A percentile compares a stretch with the other conserved stretches of the same genome.
Conservation (phyloP, 768 basidiomycete species). For the Royoungia palumana region DNA sequence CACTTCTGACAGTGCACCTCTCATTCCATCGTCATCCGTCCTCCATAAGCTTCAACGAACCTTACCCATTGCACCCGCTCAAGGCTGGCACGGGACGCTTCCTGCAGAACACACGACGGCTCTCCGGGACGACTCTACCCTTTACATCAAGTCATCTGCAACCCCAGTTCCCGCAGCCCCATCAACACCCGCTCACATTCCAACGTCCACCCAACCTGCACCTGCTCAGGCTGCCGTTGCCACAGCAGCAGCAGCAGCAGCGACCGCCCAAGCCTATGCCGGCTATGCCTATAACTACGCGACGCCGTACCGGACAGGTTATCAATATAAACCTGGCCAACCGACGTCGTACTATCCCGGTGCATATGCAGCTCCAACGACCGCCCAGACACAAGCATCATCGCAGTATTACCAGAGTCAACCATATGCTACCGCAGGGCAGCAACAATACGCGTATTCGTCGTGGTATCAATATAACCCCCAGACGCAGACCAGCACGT, state of each 20-base stretch:
- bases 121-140: conserved; percentile 71
- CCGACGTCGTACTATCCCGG: conserved; percentile 32
- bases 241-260: conserved; percentile 25
- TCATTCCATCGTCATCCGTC: conserved; percentile 60
- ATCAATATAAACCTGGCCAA: conserved; percentile 39
- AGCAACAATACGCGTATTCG: conserved; percentile 41
- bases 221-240: conserved; percentile 23
- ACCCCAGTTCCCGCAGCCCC: conserved; percentile 33
- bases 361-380: conserved; percentile 24
- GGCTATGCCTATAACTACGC: conserved; percentile 38
- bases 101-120: conserved; percentile 54
- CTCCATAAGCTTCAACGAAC: conserved; percentile 73
- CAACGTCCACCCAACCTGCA: conserved; percentile 29
- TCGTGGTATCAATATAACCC: conserved; percentile 45
- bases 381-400: conserved; percentile 24
- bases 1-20: conserved; percentile 38
- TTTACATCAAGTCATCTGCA: conserved; percentile 55
- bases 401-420: conserved; percentile 37
- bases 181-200: conserved; percentile 32
- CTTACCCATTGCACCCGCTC: conserved; percentile 54
- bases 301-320: conserved; percentile 29
- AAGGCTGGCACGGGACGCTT: conserved; percentile 76
- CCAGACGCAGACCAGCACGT: conserved; percentile 21
- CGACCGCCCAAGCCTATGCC: conserved; percentile 28
- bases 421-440: conserved; percentile 34